Conservation (phyloP, 768 basidiomycete genomes). For the Melanogaster broomeanus region DNA sequence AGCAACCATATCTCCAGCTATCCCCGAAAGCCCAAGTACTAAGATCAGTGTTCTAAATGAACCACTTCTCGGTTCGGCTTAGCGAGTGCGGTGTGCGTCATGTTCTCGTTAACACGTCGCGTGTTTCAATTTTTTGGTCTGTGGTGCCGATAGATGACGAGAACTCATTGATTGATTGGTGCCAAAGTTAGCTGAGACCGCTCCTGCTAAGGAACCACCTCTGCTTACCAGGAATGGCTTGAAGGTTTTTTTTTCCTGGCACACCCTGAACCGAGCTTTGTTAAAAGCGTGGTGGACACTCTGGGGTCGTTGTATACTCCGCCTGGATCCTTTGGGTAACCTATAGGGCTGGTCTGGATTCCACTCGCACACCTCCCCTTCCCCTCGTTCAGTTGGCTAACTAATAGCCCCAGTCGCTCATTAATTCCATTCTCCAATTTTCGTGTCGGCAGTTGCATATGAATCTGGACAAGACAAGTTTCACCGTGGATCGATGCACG, state of each 20-base stretch:
- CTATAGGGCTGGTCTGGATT: not conserved
- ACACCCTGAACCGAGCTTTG: conserved; percentile 11
- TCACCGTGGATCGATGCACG: conserved; percentile 33
- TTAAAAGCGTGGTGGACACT: not conserved
- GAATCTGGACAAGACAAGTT: conserved; percentile 34
- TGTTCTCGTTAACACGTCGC: conserved; percentile 5
- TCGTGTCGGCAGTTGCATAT: conserved; percentile 13
- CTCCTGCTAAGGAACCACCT: no score
- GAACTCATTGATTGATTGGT: conserved; percentile 2
- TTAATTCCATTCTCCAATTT: not conserved
- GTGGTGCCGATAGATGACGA: conserved; percentile 6
- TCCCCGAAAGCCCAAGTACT: not conserved
- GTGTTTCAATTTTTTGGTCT: conserved; percentile 2
- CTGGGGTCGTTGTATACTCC: conserved; percentile 2
- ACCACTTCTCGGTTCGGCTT: not conserved
- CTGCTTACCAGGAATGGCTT: conserved; percentile 10
- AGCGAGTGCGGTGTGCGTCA: no score
- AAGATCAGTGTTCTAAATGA: not conserved
- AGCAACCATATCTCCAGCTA: not conserved
- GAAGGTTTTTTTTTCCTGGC: conserved; percentile 14
- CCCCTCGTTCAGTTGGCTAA: conserved; percentile 1
- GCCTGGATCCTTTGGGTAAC: conserved; percentile 1
- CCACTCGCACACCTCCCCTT: not conserved
- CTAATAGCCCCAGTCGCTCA: conserved; percentile 1
- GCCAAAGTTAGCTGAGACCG: not conserved